These are phyloP conservation scores for Globisporangium carolinianum DNA, from an alignment of 352 stramenopile genomes.

Conservation along the genomic window DNA sequence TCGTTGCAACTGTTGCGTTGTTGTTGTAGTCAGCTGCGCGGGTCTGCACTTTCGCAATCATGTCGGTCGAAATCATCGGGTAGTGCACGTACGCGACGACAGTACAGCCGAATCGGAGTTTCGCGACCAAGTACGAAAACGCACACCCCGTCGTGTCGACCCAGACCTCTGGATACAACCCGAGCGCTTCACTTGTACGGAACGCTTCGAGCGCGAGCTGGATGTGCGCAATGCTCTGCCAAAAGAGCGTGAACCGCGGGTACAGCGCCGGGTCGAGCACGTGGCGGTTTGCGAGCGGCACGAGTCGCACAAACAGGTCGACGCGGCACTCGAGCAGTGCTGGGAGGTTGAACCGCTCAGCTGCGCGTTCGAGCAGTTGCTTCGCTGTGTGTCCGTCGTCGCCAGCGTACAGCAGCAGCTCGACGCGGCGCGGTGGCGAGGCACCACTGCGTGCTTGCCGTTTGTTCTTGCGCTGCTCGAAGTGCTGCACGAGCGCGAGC, in stretches of 20 bases:
- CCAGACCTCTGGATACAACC: slow-evolving; percentile 85
- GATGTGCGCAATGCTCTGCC: slow-evolving; percentile 94
- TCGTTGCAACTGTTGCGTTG: slow-evolving; percentile 69
- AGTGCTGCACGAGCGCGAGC: slow-evolving; percentile 65
- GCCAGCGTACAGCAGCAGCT: slow-evolving; percentile 64
- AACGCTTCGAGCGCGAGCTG: slow-evolving; percentile 88
- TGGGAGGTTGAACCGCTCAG: slow-evolving; percentile 84
- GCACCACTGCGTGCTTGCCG: too few relatives aligned
- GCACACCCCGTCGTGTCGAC: slow-evolving; percentile 97
- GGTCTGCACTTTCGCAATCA: slow-evolving; percentile 93
- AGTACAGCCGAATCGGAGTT: slow-evolving; percentile 68
- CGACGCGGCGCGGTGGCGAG: slow-evolving; percentile 18
- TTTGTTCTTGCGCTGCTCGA: slow-evolving; percentile 20
- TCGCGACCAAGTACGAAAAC: slow-evolving; percentile 95
- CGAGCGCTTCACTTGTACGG: slow-evolving; percentile 25
- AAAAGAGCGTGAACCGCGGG: slow-evolving; percentile 92
- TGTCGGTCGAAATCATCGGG: slow-evolving; percentile 98
- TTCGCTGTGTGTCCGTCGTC: slow-evolving; percentile 58
- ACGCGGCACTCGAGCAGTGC: slow-evolving; percentile 50
- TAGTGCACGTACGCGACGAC: slow-evolving; percentile 98
- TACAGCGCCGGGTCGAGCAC: slow-evolving; percentile 77
- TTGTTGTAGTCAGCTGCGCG: slow-evolving; percentile 94
- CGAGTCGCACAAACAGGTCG: slow-evolving; percentile 52
- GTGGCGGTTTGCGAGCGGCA: slow-evolving; percentile 59
- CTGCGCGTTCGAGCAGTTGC: slow-evolving; percentile 70